These are phyloP conservation scores for Populus tomentosa DNA, from an alignment of 441 rosid species.

Conservation along the genomic window DNA sequence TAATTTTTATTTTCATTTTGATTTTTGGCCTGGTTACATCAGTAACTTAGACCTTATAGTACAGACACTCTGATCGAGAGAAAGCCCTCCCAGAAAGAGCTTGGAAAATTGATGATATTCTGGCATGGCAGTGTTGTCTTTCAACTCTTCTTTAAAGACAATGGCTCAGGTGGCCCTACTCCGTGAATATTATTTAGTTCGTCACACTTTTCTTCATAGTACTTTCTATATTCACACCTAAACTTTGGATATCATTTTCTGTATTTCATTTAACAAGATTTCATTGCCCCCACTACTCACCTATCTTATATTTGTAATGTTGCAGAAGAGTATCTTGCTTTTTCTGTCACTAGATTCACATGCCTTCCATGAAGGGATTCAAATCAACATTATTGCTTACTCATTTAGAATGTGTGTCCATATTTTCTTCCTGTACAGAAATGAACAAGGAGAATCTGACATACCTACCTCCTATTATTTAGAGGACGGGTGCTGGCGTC, in stretches of 20 bases:
- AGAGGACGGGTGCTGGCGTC: neutral
- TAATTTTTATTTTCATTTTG: too few species aligned
- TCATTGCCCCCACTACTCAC: neutral
- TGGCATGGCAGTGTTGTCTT: too few species aligned
- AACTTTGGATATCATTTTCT: neutral
- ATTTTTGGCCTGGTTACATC: too few species aligned
- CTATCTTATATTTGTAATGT: conserved; percentile 4
- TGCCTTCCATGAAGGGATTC: neutral
- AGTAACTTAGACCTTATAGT: too few species aligned
- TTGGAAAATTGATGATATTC: too few species aligned
- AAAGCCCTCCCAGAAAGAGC: too few species aligned
- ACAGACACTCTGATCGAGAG: too few species aligned
- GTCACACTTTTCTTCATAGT: neutral
- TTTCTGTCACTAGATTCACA: neutral
- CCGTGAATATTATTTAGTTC: too few species aligned
- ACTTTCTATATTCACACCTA: conserved; percentile 4
- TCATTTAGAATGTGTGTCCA: conserved; percentile 6
- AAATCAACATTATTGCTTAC: neutral
- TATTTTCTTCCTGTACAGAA: neutral
- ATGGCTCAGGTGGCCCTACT: neutral
- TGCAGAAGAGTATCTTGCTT: conserved; percentile 12
- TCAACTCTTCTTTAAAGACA: neutral
- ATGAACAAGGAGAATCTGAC: neutral
- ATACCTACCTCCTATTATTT: neutral
- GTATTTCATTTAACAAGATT: neutral